Conservation (phyloP, 2,329 filamentous ascomycete species). For the Ascomycota sp. region DNA sequence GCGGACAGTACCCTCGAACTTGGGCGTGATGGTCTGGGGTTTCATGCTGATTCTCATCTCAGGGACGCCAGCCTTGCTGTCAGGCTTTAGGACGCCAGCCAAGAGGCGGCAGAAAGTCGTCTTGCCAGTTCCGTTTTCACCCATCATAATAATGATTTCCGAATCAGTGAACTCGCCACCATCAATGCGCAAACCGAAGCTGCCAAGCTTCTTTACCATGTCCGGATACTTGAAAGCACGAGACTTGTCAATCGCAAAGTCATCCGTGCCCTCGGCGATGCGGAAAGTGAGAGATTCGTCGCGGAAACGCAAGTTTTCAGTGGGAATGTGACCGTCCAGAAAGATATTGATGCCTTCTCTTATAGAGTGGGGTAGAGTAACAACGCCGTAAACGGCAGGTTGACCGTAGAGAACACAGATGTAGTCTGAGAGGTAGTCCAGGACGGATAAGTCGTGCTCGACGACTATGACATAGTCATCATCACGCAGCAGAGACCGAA, state of each 20-base stretch:
- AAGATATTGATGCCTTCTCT: constrained; percentile 99
- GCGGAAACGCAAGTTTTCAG: constrained; percentile 94
- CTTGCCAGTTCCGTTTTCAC: constrained; percentile 97
- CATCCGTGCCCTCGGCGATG: constrained; percentile 73
- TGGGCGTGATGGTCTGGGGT: constrained; percentile 97
- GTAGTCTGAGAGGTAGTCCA: constrained; percentile 97
- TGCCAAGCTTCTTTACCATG: constrained; percentile 85
- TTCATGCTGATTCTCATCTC: constrained; percentile 98
- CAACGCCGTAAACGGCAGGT: constrained; percentile 92
- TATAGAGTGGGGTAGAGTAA: constrained; percentile 85
- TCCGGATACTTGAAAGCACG: constrained; percentile 72
- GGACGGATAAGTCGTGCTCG: constrained; percentile 95
- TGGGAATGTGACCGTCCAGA: constrained; percentile 92
- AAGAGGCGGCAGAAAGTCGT: constrained; percentile 96
- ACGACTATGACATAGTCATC: constrained; percentile 97
- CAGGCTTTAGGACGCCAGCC: constrained; percentile 82
- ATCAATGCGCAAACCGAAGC: constrained; percentile 70
- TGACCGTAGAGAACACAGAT: constrained; percentile 93
- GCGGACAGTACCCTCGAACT: constrained; percentile 90
- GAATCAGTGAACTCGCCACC: constrained; percentile 84
- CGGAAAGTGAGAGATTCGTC: constrained; percentile 94
- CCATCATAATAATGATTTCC: constrained; percentile 99
- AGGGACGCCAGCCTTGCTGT: constrained; percentile 57
- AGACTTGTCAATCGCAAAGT: constrained; percentile 66
- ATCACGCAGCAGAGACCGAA: constrained; percentile 71